These are phyloP conservation scores for Grosmannia penicillata DNA, from an alignment of 2,329 filamentous ascomycete genomes.

Conservation along the genomic window DNA sequence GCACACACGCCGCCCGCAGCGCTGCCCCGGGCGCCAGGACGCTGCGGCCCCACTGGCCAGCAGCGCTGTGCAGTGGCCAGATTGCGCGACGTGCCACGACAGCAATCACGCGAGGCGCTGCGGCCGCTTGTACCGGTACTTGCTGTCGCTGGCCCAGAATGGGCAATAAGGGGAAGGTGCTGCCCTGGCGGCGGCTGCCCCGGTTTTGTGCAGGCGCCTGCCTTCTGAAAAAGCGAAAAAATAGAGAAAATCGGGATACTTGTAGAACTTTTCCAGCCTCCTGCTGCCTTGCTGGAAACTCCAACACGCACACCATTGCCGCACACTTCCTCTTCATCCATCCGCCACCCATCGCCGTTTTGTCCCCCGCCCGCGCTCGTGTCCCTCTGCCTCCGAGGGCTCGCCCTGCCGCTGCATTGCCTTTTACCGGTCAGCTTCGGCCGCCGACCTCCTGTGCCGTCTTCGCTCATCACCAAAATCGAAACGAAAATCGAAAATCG, in stretches of 20 bases:
- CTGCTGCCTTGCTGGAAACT: constrained; percentile 5
- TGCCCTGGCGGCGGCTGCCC: constrained; percentile 3
- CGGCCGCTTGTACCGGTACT: background rate
- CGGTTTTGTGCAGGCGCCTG: background rate
- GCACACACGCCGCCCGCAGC: too few species aligned
- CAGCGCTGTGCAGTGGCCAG: too few species aligned
- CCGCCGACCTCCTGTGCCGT: background rate
- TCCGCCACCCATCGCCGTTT: constrained; percentile 4
- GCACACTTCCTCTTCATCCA: constrained; percentile 5
- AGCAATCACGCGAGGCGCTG: too few species aligned
- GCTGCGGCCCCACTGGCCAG: background rate
- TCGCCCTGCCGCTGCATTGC: constrained; percentile 5
- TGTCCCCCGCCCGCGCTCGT: constrained; percentile 2
- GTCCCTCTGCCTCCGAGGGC: constrained; percentile 4
- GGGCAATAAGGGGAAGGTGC: background rate
- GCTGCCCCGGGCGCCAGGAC: background rate
- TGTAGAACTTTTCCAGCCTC: constrained; percentile 8
- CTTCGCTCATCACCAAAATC: background rate
- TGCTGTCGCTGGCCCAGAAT: background rate
- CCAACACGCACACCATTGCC: constrained; percentile 5
- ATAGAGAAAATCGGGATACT: constrained; percentile 1
- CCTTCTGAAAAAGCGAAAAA: constrained; percentile 1
- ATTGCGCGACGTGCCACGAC: too few species aligned
- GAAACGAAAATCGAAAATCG: background rate
- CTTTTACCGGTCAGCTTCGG: constrained; percentile 1